Base-by-base conservation (phyloP, 345 rosid genomes). In the Aquilaria malaccensis region DNA sequence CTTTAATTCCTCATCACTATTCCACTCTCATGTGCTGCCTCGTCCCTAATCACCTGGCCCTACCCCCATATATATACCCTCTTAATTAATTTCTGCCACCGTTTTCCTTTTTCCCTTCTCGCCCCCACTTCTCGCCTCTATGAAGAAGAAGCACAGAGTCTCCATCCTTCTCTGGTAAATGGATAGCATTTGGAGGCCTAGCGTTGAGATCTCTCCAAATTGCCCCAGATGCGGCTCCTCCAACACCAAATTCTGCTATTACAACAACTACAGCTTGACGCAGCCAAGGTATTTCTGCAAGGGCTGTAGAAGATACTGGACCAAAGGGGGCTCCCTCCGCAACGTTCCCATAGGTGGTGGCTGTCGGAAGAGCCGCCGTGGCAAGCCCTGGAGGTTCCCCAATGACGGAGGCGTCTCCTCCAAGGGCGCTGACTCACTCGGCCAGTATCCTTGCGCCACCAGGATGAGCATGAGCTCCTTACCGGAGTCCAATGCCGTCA, bases 201-300 rank as follows among this genome's bases (percentile, higher is more conserved):
- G 61, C 58, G 77, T 58, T 56, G 83, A 81, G 62, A 61, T 72
- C 31, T 69, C 84, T n/a, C 84, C 84, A 32, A 81, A 61, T 59
- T 84, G 89, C 57, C 90, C 90, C 6, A 74, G 90, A 4, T 82
- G 90, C 56, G 85, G 85, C 15, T 82, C 87, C 60, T 68, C 80
- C 11, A 81, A 80, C 58, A 85, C 90, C 32, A 82, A 82, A 62
- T 85, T 85, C 60, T 84, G 87, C 56, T 84, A 84, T 55, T 82
- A 84, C 83, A 84, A 84, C 76, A 84, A 84, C 68, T 84, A 84
- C 67, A 84, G 90, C 81, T 69, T 81, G 49, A 76, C 83, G 11
- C 87, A 84, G 47, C 90, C 87, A 0, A 59, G 90, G 46, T 84
- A 84, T 74, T 84, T 84, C 61, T 85, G 90, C 74, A 85, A 85